Evolutionary conservation across 83 land plant genomes (phyloP), one percentile per base, ranked within the genome.

Genomic region (Picea abies): DNA sequence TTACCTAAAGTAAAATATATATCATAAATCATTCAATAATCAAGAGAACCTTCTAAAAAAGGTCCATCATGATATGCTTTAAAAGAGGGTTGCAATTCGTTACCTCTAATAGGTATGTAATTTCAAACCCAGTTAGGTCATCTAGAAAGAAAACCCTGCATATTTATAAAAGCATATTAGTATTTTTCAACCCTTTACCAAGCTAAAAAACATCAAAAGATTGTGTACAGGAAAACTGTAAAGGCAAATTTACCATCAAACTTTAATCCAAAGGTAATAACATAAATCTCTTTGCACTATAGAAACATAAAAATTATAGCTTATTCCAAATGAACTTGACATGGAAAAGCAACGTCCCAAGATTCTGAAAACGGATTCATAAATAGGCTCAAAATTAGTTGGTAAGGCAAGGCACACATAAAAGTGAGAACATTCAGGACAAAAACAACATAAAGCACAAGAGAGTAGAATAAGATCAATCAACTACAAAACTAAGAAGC

Each of bases 81-180:
- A 47, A 20, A 2, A 52, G 73, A 25, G n/a, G 5, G 41, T 73
- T 73, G 26, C 47, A 44, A 73, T 8, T 44, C 68, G 69, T 79
- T 64, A 95, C 99, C 99, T 98, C 99, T 69, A 98, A 79, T 37
- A 98, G 91, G 67, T 94, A 96, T 63, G 99, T 93, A 49, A 98
- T 96, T 81, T 98, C 97, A 88, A 98, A 98, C 25, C 99, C 99
- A 23, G 99, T 98, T 60, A 98, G 15, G 84, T 98, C 99, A 84
- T 98, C 99, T 60, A 96, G 89, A 84, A 98, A 98, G 90, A 98
- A 98, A 80, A 98, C 98, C 89, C 99, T 97, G 92, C 80, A 22
- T 47, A 22, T 37, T 29, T 14, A 64, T 22, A 26, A 35, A 80
- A 20, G 47, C 17, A 11, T 22, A 73, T 78, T 16, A 58, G n/a